These are phyloP conservation scores for Mycena venus DNA, from an alignment of 768 basidiomycete genomes.

Conservation along the genomic window DNA sequence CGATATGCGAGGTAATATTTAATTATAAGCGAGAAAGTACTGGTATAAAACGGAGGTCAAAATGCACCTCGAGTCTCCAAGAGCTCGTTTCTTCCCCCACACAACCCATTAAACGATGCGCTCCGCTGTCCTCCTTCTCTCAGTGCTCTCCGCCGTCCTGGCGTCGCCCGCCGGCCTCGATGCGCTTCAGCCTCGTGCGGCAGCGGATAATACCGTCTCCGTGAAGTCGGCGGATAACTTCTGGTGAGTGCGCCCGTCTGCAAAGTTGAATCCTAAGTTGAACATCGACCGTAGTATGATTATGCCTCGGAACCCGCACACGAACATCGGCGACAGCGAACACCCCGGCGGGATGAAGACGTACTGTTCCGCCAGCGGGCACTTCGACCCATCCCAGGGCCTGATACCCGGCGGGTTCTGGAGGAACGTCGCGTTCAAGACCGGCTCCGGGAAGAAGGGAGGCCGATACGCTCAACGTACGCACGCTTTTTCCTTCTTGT, in stretches of 20 bases:
- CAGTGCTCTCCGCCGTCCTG: not conserved
- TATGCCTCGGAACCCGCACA: constrained; percentile 63
- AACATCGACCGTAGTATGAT: constrained; percentile 52
- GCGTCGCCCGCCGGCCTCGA: constrained; percentile 22
- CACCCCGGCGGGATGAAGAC: constrained; percentile 67
- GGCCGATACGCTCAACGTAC: constrained; percentile 60
- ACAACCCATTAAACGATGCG: constrained; percentile 3
- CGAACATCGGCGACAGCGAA: constrained; percentile 69
- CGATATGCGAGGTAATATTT: no score
- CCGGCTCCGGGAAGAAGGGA: constrained; percentile 56
- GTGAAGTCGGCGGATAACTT: constrained; percentile 57
- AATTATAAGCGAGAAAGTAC: no score
- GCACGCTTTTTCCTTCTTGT: constrained; percentile 23
- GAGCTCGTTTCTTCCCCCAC: not conserved
- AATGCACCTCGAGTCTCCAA: not conserved
- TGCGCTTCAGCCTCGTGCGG: constrained; percentile 7
- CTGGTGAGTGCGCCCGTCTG: constrained; percentile 53
- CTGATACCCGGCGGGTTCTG: constrained; percentile 62
- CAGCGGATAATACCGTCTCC: constrained; percentile 65
- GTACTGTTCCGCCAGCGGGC: constrained; percentile 63
- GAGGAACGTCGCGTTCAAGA: constrained; percentile 63
- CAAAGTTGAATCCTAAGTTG: no score
- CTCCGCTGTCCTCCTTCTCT: constrained; percentile 8
- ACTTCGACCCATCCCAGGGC: constrained; percentile 55
- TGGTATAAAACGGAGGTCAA: no score